These are phyloP conservation scores for Sisymbrium irio DNA, from an alignment of 345 rosid species.

Conservation along the genomic window DNA sequence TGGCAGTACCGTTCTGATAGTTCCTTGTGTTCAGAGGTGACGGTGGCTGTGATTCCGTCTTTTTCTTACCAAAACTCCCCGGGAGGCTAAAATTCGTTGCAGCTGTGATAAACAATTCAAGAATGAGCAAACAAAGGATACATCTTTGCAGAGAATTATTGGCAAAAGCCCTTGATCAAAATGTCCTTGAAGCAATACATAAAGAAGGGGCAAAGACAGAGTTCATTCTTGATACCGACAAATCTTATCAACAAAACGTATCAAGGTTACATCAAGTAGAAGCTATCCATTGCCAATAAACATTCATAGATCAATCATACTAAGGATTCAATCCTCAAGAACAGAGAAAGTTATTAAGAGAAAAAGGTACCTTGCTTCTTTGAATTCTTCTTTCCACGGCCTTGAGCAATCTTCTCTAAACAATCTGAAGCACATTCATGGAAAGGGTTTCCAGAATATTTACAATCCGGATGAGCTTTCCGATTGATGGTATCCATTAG, in stretches of 20 bases:
- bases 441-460: conserved; percentile 24
- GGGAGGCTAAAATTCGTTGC: conserved; percentile 45
- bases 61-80: conserved; percentile 61
- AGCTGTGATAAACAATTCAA: conserved; percentile 40
- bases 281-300: not conserved
- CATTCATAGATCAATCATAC: conserved; percentile 8
- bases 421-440: conserved; percentile 40
- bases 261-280: not conserved
- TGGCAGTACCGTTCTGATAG: conserved; percentile 30
- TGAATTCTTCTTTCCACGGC: conserved; percentile 33
- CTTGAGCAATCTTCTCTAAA: conserved; percentile 35
- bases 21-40: conserved; percentile 40
- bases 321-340: not conserved
- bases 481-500: conserved; percentile 12
- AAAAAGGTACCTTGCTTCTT: conserved; percentile 33
- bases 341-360: not conserved
- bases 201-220: not conserved
- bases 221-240: not conserved
- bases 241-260: not conserved
- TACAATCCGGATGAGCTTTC: conserved; percentile 34
- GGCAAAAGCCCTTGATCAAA: not conserved
- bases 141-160: not conserved
- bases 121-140: not conserved
- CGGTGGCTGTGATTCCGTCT: conserved; percentile 48
- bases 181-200: not conserved